phyloP scores from a whole-genome alignment of 805 yeast species.

The Wickerhamomyces alni region DNA sequence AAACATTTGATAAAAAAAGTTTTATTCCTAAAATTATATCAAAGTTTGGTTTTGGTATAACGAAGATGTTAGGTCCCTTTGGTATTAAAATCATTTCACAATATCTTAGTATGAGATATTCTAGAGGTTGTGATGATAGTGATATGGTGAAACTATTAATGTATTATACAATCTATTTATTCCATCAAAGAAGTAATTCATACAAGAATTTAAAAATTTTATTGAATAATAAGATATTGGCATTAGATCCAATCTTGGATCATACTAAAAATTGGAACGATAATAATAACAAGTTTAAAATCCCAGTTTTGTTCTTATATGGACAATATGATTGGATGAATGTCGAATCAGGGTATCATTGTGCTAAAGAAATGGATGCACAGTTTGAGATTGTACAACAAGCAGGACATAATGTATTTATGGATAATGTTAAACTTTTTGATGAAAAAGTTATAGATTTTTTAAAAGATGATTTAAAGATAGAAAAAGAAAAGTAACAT shows the following conservation, averaged over 20 bases:
- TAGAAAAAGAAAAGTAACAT: too few species aligned
- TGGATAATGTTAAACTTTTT: constrained; percentile 57
- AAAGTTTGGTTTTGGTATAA: constrained; percentile 36
- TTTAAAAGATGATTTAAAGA: constrained; percentile 16
- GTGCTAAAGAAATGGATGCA: constrained; percentile 11
- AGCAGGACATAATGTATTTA: constrained; percentile 73
- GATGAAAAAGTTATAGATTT: constrained; percentile 37
- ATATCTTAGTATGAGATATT: constrained; percentile 26
- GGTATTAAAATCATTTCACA: constrained; percentile 32
- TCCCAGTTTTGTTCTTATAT: constrained; percentile 40
- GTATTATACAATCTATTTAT: constrained; percentile 16
- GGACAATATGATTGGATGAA: constrained; percentile 78
- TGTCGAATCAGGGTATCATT: constrained; percentile 39
- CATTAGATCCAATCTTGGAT: constrained; percentile 62
- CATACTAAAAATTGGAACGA: constrained; percentile 36
- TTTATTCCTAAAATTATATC: constrained; percentile 27
- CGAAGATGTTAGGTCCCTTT: constrained; percentile 39
- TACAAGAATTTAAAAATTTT: constrained; percentile 11
- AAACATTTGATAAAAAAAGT: constrained; percentile 20
- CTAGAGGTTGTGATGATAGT: constrained; percentile 14
- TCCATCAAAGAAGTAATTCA: constrained; percentile 18
- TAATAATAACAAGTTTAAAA: too few species aligned
- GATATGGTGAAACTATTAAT: constrained; percentile 15
- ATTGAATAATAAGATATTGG: constrained; percentile 34
- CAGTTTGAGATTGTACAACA: constrained; percentile 32